phyloP scores from a whole-genome alignment of 257 asterid species.

The Solanum pinnatisectum region DNA sequence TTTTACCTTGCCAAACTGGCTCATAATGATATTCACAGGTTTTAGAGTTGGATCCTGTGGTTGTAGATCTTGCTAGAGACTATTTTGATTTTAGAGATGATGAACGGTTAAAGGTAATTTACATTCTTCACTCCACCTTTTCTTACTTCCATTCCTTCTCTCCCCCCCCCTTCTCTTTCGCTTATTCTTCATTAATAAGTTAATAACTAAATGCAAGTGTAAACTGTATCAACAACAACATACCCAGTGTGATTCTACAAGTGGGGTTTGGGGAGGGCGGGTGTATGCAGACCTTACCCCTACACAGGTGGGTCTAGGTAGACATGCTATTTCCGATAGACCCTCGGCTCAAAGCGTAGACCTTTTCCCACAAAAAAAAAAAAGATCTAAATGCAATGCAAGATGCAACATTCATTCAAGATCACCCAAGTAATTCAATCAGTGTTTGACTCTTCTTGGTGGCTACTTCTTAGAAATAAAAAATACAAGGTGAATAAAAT shows the following conservation, averaged over 20 bases:
- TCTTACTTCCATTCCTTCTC: background rate
- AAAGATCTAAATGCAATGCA: background rate
- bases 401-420: background rate
- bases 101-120: slow-evolving; percentile 51
- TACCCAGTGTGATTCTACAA: background rate
- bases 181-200: background rate
- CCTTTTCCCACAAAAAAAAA: background rate
- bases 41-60: slow-evolving; percentile 75
- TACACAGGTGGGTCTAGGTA: background rate
- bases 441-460: background rate
- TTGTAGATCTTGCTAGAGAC: slow-evolving; percentile 59
- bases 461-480: background rate
- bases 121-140: background rate
- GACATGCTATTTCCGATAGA: background rate
- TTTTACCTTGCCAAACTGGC: background rate
- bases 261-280: background rate
- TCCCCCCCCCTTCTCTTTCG: background rate
- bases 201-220: background rate
- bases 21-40: slow-evolving; percentile 40
- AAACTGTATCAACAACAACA: background rate
- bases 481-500: background rate
- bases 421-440: background rate
- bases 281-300: background rate
- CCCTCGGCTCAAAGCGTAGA: background rate
- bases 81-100: slow-evolving; percentile 66